phyloP scores from a whole-genome alignment of 2,329 filamentous ascomycete genomes.

The Fusarium sp. region DNA sequence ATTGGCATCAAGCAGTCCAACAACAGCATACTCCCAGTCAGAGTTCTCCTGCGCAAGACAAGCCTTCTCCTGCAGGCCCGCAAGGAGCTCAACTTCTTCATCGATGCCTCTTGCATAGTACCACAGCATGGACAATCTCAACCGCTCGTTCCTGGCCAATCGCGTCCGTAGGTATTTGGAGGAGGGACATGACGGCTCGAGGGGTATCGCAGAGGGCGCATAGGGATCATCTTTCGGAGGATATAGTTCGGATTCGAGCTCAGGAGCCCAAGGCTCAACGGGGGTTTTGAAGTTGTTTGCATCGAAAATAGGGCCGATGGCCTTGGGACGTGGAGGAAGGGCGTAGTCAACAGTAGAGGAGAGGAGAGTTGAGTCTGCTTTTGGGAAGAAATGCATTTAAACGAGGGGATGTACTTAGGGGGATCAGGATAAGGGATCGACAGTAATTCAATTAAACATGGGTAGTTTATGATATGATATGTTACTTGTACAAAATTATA shows the following conservation, averaged over 20 bases:
- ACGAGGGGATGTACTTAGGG: background rate
- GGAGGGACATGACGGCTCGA: background rate
- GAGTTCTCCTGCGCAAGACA: constrained; percentile 54
- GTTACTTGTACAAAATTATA: background rate
- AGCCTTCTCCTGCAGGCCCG: constrained; percentile 56
- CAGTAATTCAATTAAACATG: background rate
- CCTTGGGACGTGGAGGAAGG: constrained; percentile 25
- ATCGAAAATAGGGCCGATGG: constrained; percentile 39
- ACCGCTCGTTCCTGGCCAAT: constrained; percentile 46
- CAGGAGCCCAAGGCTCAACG: constrained; percentile 25
- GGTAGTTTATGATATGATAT: too few species aligned
- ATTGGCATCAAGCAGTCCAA: constrained; percentile 57
- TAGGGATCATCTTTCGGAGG: constrained; percentile 17
- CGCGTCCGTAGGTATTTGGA: constrained; percentile 40
- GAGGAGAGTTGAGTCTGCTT: constrained; percentile 43
- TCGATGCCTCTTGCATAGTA: constrained; percentile 57
- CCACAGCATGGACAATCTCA: constrained; percentile 53
- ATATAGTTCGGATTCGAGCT: constrained; percentile 5
- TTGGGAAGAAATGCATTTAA: constrained; percentile 44
- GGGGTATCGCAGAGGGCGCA: constrained; percentile 25
- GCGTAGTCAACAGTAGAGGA: constrained; percentile 29
- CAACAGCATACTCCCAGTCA: constrained; percentile 59
- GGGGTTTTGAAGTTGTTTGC: constrained; percentile 21
- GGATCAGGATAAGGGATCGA: too few species aligned
- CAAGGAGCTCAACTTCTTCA: constrained; percentile 54